Evolutionary conservation across 768 basidiomycete genomes (phyloP).

Genomic region (Rhodosporidiobolus sp.): DNA sequence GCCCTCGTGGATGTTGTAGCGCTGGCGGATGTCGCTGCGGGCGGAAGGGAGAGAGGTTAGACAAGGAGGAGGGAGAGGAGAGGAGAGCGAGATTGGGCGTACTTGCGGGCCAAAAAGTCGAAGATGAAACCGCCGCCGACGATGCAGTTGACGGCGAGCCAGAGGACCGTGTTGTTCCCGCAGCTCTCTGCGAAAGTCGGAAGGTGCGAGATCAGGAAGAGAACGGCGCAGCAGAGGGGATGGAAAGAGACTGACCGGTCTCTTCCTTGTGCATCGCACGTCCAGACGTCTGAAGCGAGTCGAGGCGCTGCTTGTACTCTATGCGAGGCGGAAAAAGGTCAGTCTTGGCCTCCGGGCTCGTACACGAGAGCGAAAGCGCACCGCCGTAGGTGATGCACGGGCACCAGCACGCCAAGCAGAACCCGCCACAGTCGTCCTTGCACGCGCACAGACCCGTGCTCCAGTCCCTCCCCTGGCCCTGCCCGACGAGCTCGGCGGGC

Average conservation of each 20-base stretch:
- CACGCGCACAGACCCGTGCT: slow-evolving; percentile 2
- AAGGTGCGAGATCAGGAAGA: not conserved
- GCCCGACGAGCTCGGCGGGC: not conserved
- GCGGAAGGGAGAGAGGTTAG: slow-evolving; percentile 23
- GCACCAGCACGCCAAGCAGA: slow-evolving; percentile 14
- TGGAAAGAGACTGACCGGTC: not conserved
- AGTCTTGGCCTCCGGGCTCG: no score
- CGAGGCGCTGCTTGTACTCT: slow-evolving; percentile 12
- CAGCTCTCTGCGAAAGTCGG: not conserved
- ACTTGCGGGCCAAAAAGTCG: slow-evolving; percentile 16
- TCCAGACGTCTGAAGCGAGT: not conserved
- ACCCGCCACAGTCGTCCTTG: not conserved
- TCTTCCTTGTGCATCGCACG: not conserved
- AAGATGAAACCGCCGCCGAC: not conserved
- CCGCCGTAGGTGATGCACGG: not conserved
- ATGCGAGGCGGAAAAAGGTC: no score
- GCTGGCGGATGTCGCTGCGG: slow-evolving; percentile 51
- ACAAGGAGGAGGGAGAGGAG: not conserved
- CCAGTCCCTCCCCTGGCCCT: not conserved
- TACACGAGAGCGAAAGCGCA: no score
- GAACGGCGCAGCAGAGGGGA: no score
- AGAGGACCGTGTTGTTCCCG: not conserved
- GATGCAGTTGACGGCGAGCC: not conserved
- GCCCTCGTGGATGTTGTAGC: slow-evolving; percentile 57
- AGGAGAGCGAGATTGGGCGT: no score